A percentile compares a stretch with the other conserved stretches of the same genome.
Conservation (phyloP, 305 asterid species). For the Caryopteris hybrid region DNA sequence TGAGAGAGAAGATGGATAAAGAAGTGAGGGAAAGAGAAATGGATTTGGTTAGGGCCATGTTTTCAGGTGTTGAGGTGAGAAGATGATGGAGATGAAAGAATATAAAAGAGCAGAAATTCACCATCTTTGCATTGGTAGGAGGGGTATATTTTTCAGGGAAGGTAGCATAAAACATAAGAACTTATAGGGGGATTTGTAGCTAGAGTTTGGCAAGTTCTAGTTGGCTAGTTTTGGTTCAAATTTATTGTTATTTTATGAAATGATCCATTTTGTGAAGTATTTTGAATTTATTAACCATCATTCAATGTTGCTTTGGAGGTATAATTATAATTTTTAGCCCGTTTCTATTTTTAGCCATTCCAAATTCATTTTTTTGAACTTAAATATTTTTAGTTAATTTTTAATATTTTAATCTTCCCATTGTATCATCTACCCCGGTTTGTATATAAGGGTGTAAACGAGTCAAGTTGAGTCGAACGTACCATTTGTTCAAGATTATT, state of each 20-base stretch:
- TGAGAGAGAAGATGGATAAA: neutral
- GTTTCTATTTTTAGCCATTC: too few relatives aligned
- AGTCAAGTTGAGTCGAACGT: too few relatives aligned
- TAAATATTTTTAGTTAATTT: too few relatives aligned
- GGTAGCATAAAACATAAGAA: neutral
- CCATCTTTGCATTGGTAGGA: neutral
- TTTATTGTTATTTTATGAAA: neutral
- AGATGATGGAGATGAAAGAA: neutral
- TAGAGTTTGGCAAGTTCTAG: neutral
- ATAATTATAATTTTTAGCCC: too few relatives aligned
- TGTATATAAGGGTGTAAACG: too few relatives aligned
- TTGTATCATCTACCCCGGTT: too few relatives aligned
- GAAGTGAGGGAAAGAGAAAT: neutral
- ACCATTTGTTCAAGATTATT: too few relatives aligned
- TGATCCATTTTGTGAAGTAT: too few relatives aligned
- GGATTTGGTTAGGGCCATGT: neutral
- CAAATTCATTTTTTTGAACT: too few relatives aligned
- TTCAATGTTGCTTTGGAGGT: too few relatives aligned
- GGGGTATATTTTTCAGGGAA: neutral
- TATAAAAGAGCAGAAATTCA: neutral
- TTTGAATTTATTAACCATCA: too few relatives aligned
- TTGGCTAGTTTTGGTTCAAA: neutral
- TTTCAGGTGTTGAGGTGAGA: neutral
- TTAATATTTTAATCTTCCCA: too few relatives aligned
- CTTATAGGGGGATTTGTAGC: neutral